A percentile compares a stretch with the other conserved stretches of the same genome.
Evolutionary conservation across 495 filamentous ascomycete genomes (phyloP).

Genomic region (Daldinia childiae): DNA sequence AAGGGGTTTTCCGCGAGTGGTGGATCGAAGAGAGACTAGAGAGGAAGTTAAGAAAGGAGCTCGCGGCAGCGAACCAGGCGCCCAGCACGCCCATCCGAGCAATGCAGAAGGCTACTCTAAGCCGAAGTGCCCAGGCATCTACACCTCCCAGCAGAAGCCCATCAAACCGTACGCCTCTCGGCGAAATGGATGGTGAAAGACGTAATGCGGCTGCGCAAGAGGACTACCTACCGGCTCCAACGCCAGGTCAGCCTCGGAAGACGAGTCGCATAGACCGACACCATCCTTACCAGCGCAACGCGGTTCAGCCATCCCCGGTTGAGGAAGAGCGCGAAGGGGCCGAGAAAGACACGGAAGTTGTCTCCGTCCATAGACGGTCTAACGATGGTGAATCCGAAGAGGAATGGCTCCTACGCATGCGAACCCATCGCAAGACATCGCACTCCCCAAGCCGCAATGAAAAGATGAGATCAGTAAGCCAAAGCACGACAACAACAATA

Average conservation of each 20-base stretch:
- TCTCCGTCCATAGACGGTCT: constrained; percentile 61
- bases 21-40: constrained; percentile 92
- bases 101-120: constrained; percentile 62
- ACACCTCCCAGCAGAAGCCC: constrained; percentile 84
- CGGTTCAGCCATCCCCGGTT: constrained; percentile 49
- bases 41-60: constrained; percentile 59
- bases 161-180: constrained; percentile 81
- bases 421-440: constrained; percentile 67
- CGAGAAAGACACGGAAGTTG: constrained; percentile 52
- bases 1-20: constrained; percentile 96
- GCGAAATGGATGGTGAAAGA: constrained; percentile 87
- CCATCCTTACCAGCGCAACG: constrained; percentile 61
- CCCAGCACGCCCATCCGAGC: constrained; percentile 81
- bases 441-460: constrained; percentile 54
- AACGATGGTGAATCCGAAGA: constrained; percentile 78
- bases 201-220: constrained; percentile 68
- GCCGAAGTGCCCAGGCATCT: constrained; percentile 69
- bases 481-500: constrained; percentile 69
- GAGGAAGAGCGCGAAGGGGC: constrained; percentile 54
- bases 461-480: constrained; percentile 57
- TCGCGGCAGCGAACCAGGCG: constrained; percentile 64
- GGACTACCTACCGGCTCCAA: constrained; percentile 91
- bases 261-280: constrained; percentile 66
- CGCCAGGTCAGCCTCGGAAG: constrained; percentile 95
- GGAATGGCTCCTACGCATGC: constrained; percentile 76